Evolutionary conservation across 2,329 filamentous ascomycete species (phyloP), one percentile per base, ranked within the genome.

Genomic region (Coniochaeta ligniaria): DNA sequence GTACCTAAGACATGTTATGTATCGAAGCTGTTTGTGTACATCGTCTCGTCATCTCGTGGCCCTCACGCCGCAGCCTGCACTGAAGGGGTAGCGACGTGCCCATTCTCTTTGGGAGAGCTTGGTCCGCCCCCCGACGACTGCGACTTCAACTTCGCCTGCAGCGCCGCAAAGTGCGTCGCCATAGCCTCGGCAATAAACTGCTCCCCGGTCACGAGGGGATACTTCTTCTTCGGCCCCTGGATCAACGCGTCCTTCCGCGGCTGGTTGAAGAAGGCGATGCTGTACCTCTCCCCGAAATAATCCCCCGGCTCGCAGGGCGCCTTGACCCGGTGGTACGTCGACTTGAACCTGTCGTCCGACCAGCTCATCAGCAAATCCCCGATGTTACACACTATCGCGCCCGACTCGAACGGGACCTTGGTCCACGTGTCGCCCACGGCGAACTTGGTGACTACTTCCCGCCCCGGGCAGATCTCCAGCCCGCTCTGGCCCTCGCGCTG

Each of bases 191-290:
- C 69, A n/a, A 80, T 84, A 62, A 85, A 84, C 64, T 85, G 75
- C 60, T 76, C 78, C 2, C 82, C 82, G 0, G 81, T 84, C 22
- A 85, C 76, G 60, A 76, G 68, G 2, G 80, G 77, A 68, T 84
- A 85, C 69, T 83, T 85, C 70, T 80, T 80, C 68, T 70, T 50
- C 2, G 80, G 82, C 0, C 82, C 83, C 66, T 83, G 81, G 28
- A 84, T 83, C 61, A 74, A 66, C 1, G 76, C 74, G 67, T 83
- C 79, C 64, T 76, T 78, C 66, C 78, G 80, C 1, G 82, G 80
- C 73, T 86, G 83, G 61, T 85, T 85, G 71, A 86, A 85, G 63
- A 80, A 85, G 0, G 83, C 83, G 64, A 86, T 83, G 64, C 79
- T 82, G 66, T 83, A 85, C 47, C 83, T 75, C 63, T 80, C 77